Conservation (phyloP, 2,329 filamentous ascomycete genomes). For the Pseudopyrenochaeta lycopersici region DNA sequence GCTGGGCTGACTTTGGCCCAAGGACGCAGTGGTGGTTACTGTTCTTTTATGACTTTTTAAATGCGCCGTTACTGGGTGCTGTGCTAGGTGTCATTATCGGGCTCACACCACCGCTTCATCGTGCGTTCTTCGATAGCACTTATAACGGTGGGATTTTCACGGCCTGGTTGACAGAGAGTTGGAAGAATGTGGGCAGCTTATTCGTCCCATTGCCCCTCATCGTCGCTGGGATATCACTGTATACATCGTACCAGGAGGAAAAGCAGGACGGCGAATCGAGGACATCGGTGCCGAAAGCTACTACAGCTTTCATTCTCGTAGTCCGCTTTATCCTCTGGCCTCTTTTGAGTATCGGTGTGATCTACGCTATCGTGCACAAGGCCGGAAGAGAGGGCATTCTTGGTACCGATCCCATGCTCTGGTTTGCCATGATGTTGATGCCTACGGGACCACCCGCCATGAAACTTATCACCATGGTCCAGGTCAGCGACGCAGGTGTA, state of each 20-base stretch:
- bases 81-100: constrained; percentile 37
- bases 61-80: constrained; percentile 40
- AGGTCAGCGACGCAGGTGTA: constrained; percentile 53
- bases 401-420: constrained; percentile 67
- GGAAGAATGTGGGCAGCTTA: constrained; percentile 35
- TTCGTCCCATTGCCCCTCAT: constrained; percentile 42
- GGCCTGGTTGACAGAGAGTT: constrained; percentile 40
- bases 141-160: constrained; percentile 39
- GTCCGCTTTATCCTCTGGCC: constrained; percentile 42
- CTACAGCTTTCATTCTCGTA: constrained; percentile 33
- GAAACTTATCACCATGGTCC: constrained; percentile 62
- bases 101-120: constrained; percentile 31
- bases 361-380: constrained; percentile 63
- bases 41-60: constrained; percentile 44
- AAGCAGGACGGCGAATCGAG: constrained; percentile 6
- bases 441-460: constrained; percentile 63
- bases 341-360: constrained; percentile 54
- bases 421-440: constrained; percentile 71
- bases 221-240: constrained; percentile 40
- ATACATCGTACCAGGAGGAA: constrained; percentile 31
- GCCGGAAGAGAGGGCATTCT: constrained; percentile 57
- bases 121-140: constrained; percentile 35
- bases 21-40: constrained; percentile 40
- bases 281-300: constrained; percentile 21
- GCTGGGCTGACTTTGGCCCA: constrained; percentile 33